Evolutionary conservation across 495 filamentous ascomycete genomes (phyloP), one percentile per base, ranked within the genome.

Genomic region (Geoglossum glabrum): DNA sequence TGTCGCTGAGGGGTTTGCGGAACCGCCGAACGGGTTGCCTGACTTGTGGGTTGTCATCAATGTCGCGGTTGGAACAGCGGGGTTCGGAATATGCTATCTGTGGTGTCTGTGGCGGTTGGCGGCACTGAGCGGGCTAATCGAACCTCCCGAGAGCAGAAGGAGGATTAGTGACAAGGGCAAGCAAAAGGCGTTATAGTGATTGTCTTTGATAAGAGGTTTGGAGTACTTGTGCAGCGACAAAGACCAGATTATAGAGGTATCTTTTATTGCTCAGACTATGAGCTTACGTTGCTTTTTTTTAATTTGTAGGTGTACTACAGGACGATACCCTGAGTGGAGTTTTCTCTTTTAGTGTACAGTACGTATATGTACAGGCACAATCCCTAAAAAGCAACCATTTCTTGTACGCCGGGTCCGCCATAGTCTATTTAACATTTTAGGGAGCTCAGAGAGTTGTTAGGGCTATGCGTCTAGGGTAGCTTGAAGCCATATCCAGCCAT

Each of bases 401-500:
- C 4, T n/a, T 28, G 11, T 26, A 28, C 50, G 50, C 50, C 15
- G 5, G 7, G 17, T 25, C 50, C 8, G 50, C 31, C 31, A 15
- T 30, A 6, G 21, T 34, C 27, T 54, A 28, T 5, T 54, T 26
- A 15, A 34, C 11, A 25, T 25, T n/a, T 2, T 15, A 30, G 26
- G 6, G 6, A 17, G 17, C 7, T 15, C 50, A 5, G 5, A 6
- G 17, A 54, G 21, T 15, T 30, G 17, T 15, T 17, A 6, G 13
- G 17, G 36, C 9, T 40, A 7, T 40, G 10, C 21, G 23, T 28
- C 38, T 47, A 57, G 27, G 58, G 58, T 15, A 60, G 36, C 69
- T 86, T 82, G 75, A 97, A 98, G 34, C 92, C 92, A 66, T 83
- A 97, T 21, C 89, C 85, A 40, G 80, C 80, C 92, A 98, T 98